These are phyloP conservation scores for Blastocladiella emersonii DNA, from an alignment of 371 early-diverging fungal genomes.

Conservation along the genomic window DNA sequence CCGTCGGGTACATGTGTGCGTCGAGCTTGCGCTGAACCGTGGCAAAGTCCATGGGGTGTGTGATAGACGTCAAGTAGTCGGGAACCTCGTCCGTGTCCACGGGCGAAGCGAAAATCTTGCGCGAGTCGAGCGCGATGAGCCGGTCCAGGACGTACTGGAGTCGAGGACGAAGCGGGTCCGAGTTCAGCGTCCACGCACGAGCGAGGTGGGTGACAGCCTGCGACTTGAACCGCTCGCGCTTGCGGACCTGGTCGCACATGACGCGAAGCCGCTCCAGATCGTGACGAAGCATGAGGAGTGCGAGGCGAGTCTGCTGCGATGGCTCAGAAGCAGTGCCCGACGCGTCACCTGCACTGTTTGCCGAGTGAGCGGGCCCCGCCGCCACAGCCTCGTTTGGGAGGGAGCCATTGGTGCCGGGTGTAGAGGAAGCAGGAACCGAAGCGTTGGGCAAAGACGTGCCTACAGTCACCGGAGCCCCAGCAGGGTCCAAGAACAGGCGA, in stretches of 20 bases:
- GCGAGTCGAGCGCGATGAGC: not conserved
- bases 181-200: too few species aligned
- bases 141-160: too few species aligned
- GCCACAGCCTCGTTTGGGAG: too few species aligned
- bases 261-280: constrained; percentile 79
- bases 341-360: too few species aligned
- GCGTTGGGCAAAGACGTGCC: too few species aligned
- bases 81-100: not conserved
- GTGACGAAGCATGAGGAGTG: constrained; percentile 37
- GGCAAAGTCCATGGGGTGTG: constrained; percentile 38
- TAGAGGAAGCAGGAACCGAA: too few species aligned
- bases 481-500: constrained; percentile 71
- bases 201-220: constrained; percentile 16
- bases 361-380: too few species aligned
- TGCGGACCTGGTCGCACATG: constrained; percentile 69
- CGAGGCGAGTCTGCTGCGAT: constrained; percentile 18
- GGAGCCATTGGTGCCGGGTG: too few species aligned
- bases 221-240: constrained; percentile 74
- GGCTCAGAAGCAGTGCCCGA: too few species aligned
- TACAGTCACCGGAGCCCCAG: too few species aligned
- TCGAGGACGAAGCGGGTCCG: constrained; percentile 24
- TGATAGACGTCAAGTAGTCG: not conserved
- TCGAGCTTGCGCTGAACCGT: constrained; percentile 33
- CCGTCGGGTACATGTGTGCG: constrained; percentile 18
- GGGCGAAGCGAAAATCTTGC: constrained; percentile 16